Evolutionary conservation across 352 stramenopile species (phyloP).

Genomic region (Peronospora tabacina): DNA sequence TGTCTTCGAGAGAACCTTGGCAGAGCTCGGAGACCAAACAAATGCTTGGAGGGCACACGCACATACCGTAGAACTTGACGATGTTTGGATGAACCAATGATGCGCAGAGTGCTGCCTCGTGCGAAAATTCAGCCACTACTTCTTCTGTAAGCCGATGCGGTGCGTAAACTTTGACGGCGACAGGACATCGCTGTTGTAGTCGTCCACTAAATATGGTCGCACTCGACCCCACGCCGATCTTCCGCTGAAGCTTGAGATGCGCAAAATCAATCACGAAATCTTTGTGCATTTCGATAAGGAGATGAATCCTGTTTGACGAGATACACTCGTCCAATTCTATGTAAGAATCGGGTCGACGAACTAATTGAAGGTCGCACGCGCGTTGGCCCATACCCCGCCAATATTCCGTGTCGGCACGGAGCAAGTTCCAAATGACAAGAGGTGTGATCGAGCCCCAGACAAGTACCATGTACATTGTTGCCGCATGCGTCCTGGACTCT

Average conservation of each 20-base stretch:
- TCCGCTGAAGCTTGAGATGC: conserved; percentile 37
- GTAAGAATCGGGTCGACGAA: conserved; percentile 4
- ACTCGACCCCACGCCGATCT: conserved; percentile 43
- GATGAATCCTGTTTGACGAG: conserved; percentile 42
- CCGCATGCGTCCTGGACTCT: conserved; percentile 1
- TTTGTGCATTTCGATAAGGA: conserved; percentile 59
- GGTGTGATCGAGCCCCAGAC: conserved; percentile 29
- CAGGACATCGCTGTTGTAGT: conserved; percentile 23
- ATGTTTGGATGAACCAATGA: conserved; percentile 53
- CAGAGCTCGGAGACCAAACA: conserved; percentile 58
- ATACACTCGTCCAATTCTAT: conserved; percentile 29
- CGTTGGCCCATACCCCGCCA: conserved; percentile 37
- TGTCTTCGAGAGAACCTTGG: conserved; percentile 39
- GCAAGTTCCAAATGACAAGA: conserved; percentile 42
- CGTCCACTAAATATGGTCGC: conserved; percentile 45
- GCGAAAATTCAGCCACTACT: conserved; percentile 44
- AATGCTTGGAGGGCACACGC: conserved; percentile 55
- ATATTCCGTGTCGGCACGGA: conserved; percentile 46
- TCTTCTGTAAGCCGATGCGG: conserved; percentile 44
- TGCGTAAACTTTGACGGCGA: conserved; percentile 64
- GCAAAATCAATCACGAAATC: conserved; percentile 69
- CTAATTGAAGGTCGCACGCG: conserved; percentile 28
- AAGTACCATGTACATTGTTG: conserved; percentile 18
- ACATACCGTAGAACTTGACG: conserved; percentile 56
- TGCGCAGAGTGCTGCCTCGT: conserved; percentile 50